Evolutionary conservation across 495 filamentous ascomycete genomes (phyloP).

Genomic region (Hyaloscypha variabilis): DNA sequence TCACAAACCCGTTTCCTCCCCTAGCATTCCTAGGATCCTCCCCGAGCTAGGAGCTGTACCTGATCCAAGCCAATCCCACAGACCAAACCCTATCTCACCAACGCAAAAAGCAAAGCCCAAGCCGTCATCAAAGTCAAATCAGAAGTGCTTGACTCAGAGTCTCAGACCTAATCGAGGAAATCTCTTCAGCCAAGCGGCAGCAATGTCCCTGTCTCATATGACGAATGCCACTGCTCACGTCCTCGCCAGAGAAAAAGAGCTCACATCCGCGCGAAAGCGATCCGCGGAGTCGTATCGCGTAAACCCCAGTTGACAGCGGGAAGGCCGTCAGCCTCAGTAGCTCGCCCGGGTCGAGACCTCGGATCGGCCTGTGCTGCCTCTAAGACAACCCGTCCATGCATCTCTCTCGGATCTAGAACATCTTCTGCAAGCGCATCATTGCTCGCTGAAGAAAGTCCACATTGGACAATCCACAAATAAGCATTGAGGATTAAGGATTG

Average conservation of each 20-base stretch:
- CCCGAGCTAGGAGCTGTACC: neutral
- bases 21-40: neutral
- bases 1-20: neutral
- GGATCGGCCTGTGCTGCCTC: too few species aligned
- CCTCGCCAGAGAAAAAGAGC: too few species aligned
- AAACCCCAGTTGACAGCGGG: neutral
- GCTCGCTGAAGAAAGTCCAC: too few species aligned
- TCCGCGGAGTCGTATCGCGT: neutral
- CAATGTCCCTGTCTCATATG: neutral
- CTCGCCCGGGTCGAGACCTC: neutral
- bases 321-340: neutral
- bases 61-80: neutral
- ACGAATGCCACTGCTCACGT: neutral
- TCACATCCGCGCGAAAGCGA: too few species aligned
- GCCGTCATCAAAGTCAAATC: too few species aligned
- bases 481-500: too few species aligned
- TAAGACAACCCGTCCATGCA: too few species aligned
- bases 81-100: neutral
- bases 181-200: neutral
- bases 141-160: too few species aligned
- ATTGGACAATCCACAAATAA: too few species aligned
- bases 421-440: too few species aligned
- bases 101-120: neutral
- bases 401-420: too few species aligned
- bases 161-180: neutral